These are phyloP conservation scores for Skeletonema potamos DNA, from an alignment of 108 stramenopile genomes.

Conservation along the genomic window DNA sequence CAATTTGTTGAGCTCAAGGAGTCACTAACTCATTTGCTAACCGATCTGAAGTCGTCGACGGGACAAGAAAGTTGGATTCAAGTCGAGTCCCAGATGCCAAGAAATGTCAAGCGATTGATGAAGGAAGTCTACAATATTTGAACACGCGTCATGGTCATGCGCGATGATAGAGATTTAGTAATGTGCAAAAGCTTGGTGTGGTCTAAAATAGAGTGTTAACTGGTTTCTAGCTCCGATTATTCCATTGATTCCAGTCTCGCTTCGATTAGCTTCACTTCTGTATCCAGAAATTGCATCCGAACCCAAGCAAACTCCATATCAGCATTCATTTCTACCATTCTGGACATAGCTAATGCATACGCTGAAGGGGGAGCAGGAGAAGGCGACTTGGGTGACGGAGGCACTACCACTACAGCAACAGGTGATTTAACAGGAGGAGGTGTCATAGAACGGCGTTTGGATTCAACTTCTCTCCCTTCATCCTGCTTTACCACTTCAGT, in stretches of 20 bases:
- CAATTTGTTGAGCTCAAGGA: slow-evolving; percentile 54
- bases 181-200: too few species aligned
- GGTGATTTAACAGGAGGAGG: background rate
- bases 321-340: slow-evolving; percentile 52
- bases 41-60: slow-evolving; percentile 62
- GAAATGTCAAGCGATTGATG: slow-evolving; percentile 69
- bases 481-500: background rate
- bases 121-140: slow-evolving; percentile 52
- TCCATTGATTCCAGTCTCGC: slow-evolving; percentile 34
- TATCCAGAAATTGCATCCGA: slow-evolving; percentile 32
- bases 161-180: too few species aligned
- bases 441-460: background rate
- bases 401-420: background rate
- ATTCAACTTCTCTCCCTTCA: background rate
- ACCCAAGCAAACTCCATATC: slow-evolving; percentile 49
- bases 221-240: background rate
- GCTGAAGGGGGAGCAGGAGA: slow-evolving; percentile 34
- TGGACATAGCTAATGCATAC: slow-evolving; percentile 22
- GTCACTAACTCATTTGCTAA: slow-evolving; percentile 54
- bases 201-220: background rate
- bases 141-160: too few species aligned
- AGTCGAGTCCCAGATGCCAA: slow-evolving; percentile 62
- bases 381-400: slow-evolving; percentile 41
- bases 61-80: slow-evolving; percentile 60
- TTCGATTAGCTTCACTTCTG: slow-evolving; percentile 23